Base-by-base conservation (phyloP, 371 early-diverging fungal genomes). In the Rhizopus arrhizus region DNA sequence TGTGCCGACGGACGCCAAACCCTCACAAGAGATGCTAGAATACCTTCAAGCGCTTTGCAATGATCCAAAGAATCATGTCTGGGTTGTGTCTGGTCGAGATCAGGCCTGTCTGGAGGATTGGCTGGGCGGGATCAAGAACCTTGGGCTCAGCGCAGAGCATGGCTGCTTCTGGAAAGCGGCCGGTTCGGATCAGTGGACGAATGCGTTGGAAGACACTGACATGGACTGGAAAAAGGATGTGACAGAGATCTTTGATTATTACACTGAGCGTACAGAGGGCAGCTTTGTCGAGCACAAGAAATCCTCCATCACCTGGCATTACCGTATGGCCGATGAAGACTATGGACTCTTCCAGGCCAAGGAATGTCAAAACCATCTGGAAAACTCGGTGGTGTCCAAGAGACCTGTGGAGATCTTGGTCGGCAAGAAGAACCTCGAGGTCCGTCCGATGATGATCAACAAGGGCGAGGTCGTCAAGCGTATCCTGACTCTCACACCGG, bases 361-460 rank as follows among this genome's bases (percentile, higher is more conserved):
- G 57, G 95, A 96, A 68, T 94, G 92, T 65, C 92, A 92, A 69
- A 93, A 90, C 66, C 94, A 94, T 74, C 65, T 96, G 28, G 91
- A 94, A 64, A 84, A 89, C 56, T 85, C 92, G 0, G 78, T 95
- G 5, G 76, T 92, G 11, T 89, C 91, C 41, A 95, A 94, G 74
- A 77, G 73, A 56, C 95, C 96, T 0, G 93, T 97, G 10, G 97
- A 97, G 68, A 91, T 95, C 34, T 64, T 98, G 59, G 86, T 95
- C 2, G 98, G 98, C 43, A 98, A 98, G 70, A 97, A 96, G 84
- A 95, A 95, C 50, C 80, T 98, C n/a, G 98, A 98, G 68, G 96
- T 96, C 7, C 77, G 93, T 4, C 94, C 94, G 1, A 81, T 82
- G 45, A 69, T 80, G 33, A 83, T 92, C 62, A 95, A 91, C 73